These are phyloP conservation scores for Colletotrichum sp. DNA, from an alignment of 2,329 filamentous ascomycete genomes.

Conservation along the genomic window DNA sequence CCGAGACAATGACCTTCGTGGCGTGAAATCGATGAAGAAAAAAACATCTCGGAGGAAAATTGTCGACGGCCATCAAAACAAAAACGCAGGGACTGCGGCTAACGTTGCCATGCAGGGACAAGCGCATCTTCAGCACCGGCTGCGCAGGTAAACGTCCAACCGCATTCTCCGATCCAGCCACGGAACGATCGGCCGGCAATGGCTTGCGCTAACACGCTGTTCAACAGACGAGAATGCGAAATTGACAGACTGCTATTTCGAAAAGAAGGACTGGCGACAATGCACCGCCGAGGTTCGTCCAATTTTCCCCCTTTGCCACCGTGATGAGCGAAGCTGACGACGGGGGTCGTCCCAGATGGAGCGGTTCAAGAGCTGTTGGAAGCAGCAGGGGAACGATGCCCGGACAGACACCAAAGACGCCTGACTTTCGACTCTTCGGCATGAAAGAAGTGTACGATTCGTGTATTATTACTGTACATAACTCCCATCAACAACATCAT, in stretches of 20 bases:
- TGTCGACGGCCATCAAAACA: neutral
- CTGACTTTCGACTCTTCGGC: conserved; percentile 17
- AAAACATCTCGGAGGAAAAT: neutral
- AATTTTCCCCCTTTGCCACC: neutral
- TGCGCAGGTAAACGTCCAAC: conserved; percentile 72
- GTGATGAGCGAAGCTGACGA: neutral
- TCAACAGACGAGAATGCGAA: conserved; percentile 80
- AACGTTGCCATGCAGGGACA: conserved; percentile 71
- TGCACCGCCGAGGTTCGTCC: conserved; percentile 84
- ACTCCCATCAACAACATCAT: neutral
- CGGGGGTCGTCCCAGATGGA: conserved; percentile 72
- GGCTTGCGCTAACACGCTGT: neutral
- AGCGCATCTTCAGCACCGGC: conserved; percentile 95
- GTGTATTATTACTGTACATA: neutral
- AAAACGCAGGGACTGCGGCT: neutral
- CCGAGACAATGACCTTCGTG: neutral
- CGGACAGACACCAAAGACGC: conserved; percentile 80
- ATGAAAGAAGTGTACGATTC: neutral
- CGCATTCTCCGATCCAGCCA: neutral
- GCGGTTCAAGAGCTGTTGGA: conserved; percentile 89
- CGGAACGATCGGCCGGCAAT: neutral
- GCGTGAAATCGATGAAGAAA: neutral
- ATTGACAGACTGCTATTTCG: conserved; percentile 94
- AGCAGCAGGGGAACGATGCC: conserved; percentile 83
- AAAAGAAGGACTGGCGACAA: conserved; percentile 93